Conservation (phyloP, 441 rosid species). For the Pelargonium myrrhifolium region DNA sequence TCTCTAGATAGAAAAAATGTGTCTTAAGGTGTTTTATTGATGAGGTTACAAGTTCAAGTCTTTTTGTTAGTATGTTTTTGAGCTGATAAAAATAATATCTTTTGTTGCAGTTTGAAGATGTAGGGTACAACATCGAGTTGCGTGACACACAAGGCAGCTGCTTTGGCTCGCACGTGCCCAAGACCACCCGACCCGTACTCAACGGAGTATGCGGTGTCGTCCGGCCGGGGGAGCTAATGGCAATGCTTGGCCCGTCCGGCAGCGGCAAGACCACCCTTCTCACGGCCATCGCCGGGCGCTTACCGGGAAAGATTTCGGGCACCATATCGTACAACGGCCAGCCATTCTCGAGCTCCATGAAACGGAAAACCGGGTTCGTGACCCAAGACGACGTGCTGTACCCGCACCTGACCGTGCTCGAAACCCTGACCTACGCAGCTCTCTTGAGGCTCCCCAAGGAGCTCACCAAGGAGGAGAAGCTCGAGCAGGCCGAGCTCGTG, state of each 20-base stretch:
- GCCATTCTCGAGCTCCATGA: slow-evolving; percentile 23
- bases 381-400: slow-evolving; percentile 25
- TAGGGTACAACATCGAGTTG: neutral
- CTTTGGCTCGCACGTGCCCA: neutral
- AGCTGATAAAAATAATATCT: too few relatives aligned
- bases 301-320: slow-evolving; percentile 18
- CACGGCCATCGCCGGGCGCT: slow-evolving; percentile 29
- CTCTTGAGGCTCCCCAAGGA: slow-evolving; percentile 24
- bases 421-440: slow-evolving; percentile 35
- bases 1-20: too few relatives aligned
- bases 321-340: slow-evolving; percentile 25
- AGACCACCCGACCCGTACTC: slow-evolving; percentile 14
- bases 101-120: slow-evolving; percentile 1
- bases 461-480: slow-evolving; percentile 23
- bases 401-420: slow-evolving; percentile 35
- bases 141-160: neutral
- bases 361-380: slow-evolving; percentile 32
- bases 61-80: neutral
- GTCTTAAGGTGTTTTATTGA: too few relatives aligned
- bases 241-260: slow-evolving; percentile 37
- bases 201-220: slow-evolving; percentile 26
- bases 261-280: slow-evolving; percentile 36
- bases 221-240: slow-evolving; percentile 30
- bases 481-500: slow-evolving; percentile 28
- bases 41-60: neutral